These are phyloP conservation scores for Arthrobotrys entomopaga DNA, from an alignment of 2,329 filamentous ascomycete species.

Conservation along the genomic window DNA sequence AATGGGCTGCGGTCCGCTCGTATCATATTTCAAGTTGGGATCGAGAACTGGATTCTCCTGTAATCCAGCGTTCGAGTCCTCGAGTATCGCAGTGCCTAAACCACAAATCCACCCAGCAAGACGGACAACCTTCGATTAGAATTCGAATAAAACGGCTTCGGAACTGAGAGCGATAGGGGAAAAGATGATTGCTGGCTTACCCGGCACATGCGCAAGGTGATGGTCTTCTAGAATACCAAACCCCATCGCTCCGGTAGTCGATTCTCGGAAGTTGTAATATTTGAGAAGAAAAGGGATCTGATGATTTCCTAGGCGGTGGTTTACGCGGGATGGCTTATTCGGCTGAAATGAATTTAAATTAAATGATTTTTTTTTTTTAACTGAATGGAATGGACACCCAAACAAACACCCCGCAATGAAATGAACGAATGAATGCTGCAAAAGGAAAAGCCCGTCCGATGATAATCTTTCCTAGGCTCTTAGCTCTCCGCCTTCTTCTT, in stretches of 20 bases:
- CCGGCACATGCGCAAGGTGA: constrained; percentile 76
- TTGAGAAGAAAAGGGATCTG: background rate
- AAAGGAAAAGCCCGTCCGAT: constrained; percentile 7
- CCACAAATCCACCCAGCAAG: background rate
- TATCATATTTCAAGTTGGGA: constrained; percentile 74
- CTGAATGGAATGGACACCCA: constrained; percentile 3
- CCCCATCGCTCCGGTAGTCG: constrained; percentile 66
- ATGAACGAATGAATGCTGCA: background rate
- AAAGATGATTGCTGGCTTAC: constrained; percentile 64
- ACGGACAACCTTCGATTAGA: constrained; percentile 9
- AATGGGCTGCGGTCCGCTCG: constrained; percentile 72
- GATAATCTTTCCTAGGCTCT: background rate
- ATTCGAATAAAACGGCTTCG: constrained; percentile 23
- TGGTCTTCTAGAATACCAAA: constrained; percentile 78
- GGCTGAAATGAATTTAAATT: constrained; percentile 29
- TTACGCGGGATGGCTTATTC: constrained; percentile 28
- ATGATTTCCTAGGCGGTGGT: constrained; percentile 1
- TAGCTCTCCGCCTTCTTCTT: background rate
- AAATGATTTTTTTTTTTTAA: too few species aligned
- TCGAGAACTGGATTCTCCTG: constrained; percentile 40
- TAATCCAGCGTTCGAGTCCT: constrained; percentile 34
- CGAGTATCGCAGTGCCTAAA: constrained; percentile 54
- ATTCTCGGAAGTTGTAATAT: constrained; percentile 22
- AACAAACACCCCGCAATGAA: constrained; percentile 1
- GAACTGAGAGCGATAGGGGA: constrained; percentile 22